phyloP scores from a whole-genome alignment of 495 filamentous ascomycete species.

The Trichoderma asperelloides region DNA sequence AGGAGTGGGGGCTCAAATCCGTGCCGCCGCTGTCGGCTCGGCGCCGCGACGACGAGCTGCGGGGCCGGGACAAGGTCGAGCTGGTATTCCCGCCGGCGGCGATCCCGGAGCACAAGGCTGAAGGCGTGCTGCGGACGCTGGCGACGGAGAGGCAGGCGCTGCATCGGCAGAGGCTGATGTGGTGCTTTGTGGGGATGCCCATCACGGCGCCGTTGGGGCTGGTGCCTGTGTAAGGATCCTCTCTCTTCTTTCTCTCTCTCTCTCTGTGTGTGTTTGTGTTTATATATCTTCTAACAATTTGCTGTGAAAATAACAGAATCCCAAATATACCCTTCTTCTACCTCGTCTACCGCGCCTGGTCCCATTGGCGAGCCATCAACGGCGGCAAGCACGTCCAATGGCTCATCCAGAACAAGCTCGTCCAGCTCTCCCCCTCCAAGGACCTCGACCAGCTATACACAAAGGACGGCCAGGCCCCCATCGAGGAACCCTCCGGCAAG shows the following conservation, averaged over 20 bases:
- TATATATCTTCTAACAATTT: no score
- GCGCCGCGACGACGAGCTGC: constrained; percentile 49
- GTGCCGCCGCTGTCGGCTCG: constrained; percentile 74
- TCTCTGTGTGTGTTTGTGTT: no score
- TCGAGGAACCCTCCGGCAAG: constrained; percentile 24
- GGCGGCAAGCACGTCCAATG: constrained; percentile 82
- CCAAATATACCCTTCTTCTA: constrained; percentile 99
- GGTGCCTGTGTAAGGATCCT: constrained; percentile 82
- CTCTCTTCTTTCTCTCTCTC: no score
- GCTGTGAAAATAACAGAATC: constrained; percentile 47
- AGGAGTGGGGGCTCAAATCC: constrained; percentile 96
- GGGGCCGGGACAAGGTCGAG: constrained; percentile 59
- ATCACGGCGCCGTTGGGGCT: constrained; percentile 73
- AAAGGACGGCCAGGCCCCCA: constrained; percentile 17
- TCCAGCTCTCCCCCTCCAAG: constrained; percentile 52
- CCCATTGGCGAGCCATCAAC: constrained; percentile 61
- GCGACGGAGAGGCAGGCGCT: constrained; percentile 71
- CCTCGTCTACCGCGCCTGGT: constrained; percentile 68
- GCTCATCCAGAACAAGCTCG: constrained; percentile 60
- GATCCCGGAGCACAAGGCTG: constrained; percentile 52
- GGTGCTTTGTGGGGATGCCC: constrained; percentile 75
- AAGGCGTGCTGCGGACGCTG: constrained; percentile 51
- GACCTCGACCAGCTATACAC: constrained; percentile 68
- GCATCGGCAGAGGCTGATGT: constrained; percentile 67
- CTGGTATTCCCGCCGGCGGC: constrained; percentile 68